Evolutionary conservation across 2,329 filamentous ascomycete species (phyloP).

Genomic region (Paecilomyces formosus): DNA sequence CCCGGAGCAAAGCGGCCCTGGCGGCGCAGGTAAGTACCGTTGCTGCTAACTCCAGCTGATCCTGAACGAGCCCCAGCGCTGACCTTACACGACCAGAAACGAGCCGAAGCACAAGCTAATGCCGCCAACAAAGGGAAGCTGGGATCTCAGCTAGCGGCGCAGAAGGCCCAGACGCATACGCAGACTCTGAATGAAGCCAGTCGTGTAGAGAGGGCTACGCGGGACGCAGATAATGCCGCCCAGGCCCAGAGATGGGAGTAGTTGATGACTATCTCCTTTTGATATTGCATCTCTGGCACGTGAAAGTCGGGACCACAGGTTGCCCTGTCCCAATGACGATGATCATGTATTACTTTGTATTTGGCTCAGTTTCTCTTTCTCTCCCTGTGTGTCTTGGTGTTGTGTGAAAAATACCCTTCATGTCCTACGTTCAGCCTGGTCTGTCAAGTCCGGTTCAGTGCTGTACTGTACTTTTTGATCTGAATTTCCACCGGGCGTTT

Average conservation of each 20-base stretch:
- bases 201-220: conserved; percentile 54
- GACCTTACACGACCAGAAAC: conserved; percentile 45
- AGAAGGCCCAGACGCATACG: conserved; percentile 65
- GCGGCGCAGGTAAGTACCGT: conserved; percentile 72
- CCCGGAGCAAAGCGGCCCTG: conserved; percentile 64
- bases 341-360: neutral
- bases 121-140: conserved; percentile 56
- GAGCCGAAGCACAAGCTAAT: conserved; percentile 50
- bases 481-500: no score
- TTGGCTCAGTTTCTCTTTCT: neutral
- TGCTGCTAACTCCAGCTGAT: neutral
- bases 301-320: neutral
- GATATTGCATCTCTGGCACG: no score
- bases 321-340: neutral
- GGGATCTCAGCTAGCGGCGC: conserved; percentile 60
- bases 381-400: neutral
- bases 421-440: neutral
- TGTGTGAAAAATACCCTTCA: neutral
- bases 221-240: conserved; percentile 60
- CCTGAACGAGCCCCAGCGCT: neutral
- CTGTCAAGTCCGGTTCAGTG: no score
- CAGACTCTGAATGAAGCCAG: conserved; percentile 64
- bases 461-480: no score
- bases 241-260: conserved; percentile 53
- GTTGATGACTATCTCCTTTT: neutral